Evolutionary conservation across 106 monocot species (phyloP).

Genomic region (Amphibolis antarctica): DNA sequence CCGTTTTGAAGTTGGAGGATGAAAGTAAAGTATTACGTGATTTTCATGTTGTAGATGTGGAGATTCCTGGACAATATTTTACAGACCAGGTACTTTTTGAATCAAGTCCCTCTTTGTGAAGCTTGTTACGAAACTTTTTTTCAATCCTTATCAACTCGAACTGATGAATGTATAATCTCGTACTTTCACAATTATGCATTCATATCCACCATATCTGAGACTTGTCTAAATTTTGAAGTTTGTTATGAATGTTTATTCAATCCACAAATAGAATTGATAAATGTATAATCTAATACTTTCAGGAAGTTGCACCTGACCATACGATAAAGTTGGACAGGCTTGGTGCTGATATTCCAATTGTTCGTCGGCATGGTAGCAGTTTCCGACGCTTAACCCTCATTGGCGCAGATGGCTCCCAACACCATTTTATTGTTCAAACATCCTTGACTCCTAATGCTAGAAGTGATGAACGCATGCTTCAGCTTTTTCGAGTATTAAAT

Average conservation of each 20-base stretch:
- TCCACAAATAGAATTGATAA: neutral
- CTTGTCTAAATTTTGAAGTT: no score
- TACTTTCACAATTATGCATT: no score
- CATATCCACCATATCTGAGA: no score
- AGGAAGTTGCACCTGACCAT: conserved; percentile 99
- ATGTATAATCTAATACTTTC: conserved; percentile 5
- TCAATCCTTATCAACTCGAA: no score
- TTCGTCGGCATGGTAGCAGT: conserved; percentile 90
- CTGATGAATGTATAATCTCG: no score
- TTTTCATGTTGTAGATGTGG: conserved; percentile 97
- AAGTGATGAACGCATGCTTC: conserved; percentile 96
- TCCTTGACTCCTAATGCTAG: conserved; percentile 98
- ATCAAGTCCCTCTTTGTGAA: no score
- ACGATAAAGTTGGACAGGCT: conserved; percentile 89
- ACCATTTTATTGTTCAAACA: conserved; percentile 97
- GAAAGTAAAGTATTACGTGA: conserved; percentile 92
- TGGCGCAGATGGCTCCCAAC: conserved; percentile 99
- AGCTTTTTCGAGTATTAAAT: conserved; percentile 85
- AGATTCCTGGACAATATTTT: conserved; percentile 96
- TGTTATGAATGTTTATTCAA: neutral
- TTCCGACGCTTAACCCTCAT: conserved; percentile 90
- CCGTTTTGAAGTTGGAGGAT: conserved; percentile 90
- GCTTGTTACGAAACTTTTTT: no score
- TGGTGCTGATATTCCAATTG: conserved; percentile 90
- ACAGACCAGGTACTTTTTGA: conserved; percentile 65